Conservation (phyloP, 2,329 filamentous ascomycete species). For the Apiospora rasikravindrae region DNA sequence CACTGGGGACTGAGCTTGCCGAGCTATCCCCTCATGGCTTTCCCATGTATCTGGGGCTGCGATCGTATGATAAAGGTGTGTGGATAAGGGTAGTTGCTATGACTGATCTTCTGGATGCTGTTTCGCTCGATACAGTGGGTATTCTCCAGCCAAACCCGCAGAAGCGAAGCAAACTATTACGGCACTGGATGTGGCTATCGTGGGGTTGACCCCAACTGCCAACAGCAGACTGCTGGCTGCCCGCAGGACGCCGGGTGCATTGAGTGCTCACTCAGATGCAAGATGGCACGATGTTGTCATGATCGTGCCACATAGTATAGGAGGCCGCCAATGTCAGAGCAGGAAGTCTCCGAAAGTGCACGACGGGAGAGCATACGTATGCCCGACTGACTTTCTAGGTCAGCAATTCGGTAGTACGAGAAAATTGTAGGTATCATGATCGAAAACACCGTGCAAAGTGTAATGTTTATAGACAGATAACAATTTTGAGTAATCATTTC, state of each 20-base stretch:
- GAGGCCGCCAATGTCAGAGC: neutral
- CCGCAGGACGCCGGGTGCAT: neutral
- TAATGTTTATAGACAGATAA: neutral
- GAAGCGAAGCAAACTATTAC: neutral
- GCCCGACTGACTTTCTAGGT: neutral
- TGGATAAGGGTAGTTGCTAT: slow-evolving; percentile 6
- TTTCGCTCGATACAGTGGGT: neutral
- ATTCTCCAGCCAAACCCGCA: slow-evolving; percentile 3
- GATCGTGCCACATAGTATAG: slow-evolving; percentile 2
- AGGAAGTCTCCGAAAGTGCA: neutral
- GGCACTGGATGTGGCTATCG: neutral
- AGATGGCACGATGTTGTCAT: neutral
- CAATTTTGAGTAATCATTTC: neutral
- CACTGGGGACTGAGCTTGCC: neutral
- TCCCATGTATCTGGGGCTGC: neutral
- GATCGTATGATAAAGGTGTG: neutral
- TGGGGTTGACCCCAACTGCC: neutral
- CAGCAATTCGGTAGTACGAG: neutral
- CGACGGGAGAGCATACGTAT: neutral
- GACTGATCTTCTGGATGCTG: neutral
- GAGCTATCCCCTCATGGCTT: neutral
- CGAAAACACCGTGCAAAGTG: neutral
- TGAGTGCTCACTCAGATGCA: neutral
- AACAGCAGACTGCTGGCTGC: too few relatives aligned
- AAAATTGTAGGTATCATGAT: neutral